Evolutionary conservation across 1,284 basidiomycete genomes (phyloP), one percentile per base, ranked within the genome.

Genomic region (Trichosporon ovoides): DNA sequence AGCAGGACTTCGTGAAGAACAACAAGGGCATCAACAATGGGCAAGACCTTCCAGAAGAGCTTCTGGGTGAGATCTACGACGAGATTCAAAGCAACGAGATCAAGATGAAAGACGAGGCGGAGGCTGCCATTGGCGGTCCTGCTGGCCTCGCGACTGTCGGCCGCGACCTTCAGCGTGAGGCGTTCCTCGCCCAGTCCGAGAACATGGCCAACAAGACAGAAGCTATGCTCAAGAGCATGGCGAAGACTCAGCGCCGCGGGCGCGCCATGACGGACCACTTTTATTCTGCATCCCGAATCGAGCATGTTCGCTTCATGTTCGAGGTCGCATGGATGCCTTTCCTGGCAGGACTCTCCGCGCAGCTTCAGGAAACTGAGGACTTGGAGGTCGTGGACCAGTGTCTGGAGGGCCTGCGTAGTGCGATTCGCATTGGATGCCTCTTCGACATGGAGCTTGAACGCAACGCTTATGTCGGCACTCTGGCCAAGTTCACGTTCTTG

Each of bases 311-410:
- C 34, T 93, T 93, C 38, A 98, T 98, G 94, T 96, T 98, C 68
- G 93, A 97, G 76, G 91, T 96, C 18, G 92, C 91, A 13, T 98
- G 94, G 94, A 96, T 97, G 79, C 86, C 94, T 2, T 91, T 96
- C 58, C 82, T 98, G 16, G 94, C 94, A 7, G 93, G 92, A 6
- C 81, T 97, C 35, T 96, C 93, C 6, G 90, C 85, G 0, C 92
- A 92, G 9, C 80, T 97, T 53, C 94, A 97, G 74, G 88, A 91
- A 61, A 92, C 90, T 0, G 89, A 95, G 73, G 91, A 95, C 75
- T 80, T 93, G 59, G 92, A 95, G 67, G 80, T 92, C 16, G 89
- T 97, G 62, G 87, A 90, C 60, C 80, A 94, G n/a, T 95, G 91
- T 71, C 79, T 98, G 53, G 91, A 95, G 61, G 94, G 94, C 11